Evolutionary conservation across 2,329 filamentous ascomycete genomes (phyloP).

Genomic region (Talaromyces amestolkiae): DNA sequence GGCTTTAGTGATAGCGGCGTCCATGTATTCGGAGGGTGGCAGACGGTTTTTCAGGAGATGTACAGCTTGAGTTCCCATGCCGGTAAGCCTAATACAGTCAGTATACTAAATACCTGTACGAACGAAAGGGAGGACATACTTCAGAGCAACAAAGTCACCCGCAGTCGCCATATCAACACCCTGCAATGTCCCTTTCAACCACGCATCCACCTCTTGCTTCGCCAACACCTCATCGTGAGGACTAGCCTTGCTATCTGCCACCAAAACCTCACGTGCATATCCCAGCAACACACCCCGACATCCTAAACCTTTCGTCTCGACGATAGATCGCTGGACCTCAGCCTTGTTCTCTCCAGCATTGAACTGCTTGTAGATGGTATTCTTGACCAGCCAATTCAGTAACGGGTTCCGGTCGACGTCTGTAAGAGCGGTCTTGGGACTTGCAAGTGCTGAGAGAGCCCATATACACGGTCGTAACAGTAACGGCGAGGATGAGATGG

Average conservation of each 20-base stretch:
- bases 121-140: conserved; percentile 36
- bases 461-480: conserved; percentile 71
- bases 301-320: conserved; percentile 49
- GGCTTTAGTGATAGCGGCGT: conserved; percentile 44
- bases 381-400: conserved; percentile 46
- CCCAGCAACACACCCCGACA: conserved; percentile 55
- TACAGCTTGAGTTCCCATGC: conserved; percentile 46
- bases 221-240: conserved; percentile 31
- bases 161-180: conserved; percentile 53
- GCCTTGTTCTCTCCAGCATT: conserved; percentile 52
- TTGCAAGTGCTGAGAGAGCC: conserved; percentile 59
- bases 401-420: conserved; percentile 51
- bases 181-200: conserved; percentile 54
- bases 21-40: conserved; percentile 42
- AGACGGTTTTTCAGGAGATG: conserved; percentile 41
- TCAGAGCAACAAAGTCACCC: conserved; percentile 54
- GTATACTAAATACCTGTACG: not conserved
- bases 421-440: conserved; percentile 44
- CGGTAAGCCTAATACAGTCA: conserved; percentile 41
- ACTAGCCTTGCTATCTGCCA: conserved; percentile 35
- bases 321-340: conserved; percentile 49
- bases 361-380: conserved; percentile 56
- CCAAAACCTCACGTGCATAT: conserved; percentile 57
- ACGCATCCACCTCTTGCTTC: conserved; percentile 40
- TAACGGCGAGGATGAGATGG: conserved; percentile 42